Base-by-base conservation (phyloP, 176 grass and related monocot species). In the Triticum urartu region DNA sequence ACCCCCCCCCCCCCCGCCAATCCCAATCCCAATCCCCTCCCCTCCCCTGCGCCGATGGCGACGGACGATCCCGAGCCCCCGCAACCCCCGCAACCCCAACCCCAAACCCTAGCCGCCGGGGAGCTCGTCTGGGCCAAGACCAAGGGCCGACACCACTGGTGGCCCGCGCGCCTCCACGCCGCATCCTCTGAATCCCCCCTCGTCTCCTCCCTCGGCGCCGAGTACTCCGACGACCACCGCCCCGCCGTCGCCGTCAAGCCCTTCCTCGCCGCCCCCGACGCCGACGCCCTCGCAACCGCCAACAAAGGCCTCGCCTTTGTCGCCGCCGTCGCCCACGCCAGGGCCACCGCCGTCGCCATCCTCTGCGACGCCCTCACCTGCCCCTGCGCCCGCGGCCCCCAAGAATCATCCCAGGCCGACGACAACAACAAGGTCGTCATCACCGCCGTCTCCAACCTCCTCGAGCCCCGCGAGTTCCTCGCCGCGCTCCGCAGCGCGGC, bases 81-180 rank as follows among this genome's bases (percentile, higher is more conserved):
- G 10, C 40, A 43, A 2, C 40, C 36, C 36, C 36, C 0, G 1
- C 45, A 48, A 1, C 11, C 48, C 35, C 1, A 56, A 87, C 11
- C 48, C 35, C 1, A 56, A 87, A 63, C 85, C 86, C 83, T 92
- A 86, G 87, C 83, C 65, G 84, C 85, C 71, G 93, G 90, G 38
- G 93, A 95, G 74, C 81, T 95, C 24, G 90, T 95, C 36, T 95
- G 93, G 93, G 90, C 64, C 59, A 92, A 85, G 88, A 76, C 88
- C 83, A 92, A 87, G 86, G 64, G 47, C 72, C 86, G 86, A 78
- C 66, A 26, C 14, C 48, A 8, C 69, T 80, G 64, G 93, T 95
- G 86, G 84, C 58, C 83, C 38, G 91, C 84, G 21, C 61, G 80
- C 83, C 48, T 87, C 42, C 58, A 20, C 63, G 8, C 26, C 50